Evolutionary conservation across 352 stramenopile genomes (phyloP).

Genomic region (Phytopythium boreale): DNA sequence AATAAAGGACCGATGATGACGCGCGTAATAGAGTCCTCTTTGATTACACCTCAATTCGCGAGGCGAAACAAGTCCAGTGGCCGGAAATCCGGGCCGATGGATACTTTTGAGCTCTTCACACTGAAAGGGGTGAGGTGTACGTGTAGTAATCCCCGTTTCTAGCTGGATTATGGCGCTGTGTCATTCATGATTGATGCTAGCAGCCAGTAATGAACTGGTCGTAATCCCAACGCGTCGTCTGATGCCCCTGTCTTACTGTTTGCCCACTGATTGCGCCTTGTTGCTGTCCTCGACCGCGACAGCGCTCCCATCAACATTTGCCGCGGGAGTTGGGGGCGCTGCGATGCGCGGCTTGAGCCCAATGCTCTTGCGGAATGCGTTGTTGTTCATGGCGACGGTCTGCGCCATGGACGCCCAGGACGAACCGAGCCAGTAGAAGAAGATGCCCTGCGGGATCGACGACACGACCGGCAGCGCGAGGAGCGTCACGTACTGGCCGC

Average conservation of each 20-base stretch:
- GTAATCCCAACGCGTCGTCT: neutral
- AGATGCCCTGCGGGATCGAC: slow-evolving; percentile 63
- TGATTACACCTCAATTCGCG: too few species aligned
- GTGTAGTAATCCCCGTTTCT: too few species aligned
- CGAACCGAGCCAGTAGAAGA: slow-evolving; percentile 79
- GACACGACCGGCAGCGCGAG: slow-evolving; percentile 49
- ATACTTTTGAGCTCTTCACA: slow-evolving; percentile 1
- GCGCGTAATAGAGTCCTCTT: too few species aligned
- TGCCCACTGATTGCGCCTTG: neutral
- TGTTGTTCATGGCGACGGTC: slow-evolving; percentile 60
- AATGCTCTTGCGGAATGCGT: slow-evolving; percentile 52
- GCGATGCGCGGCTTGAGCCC: slow-evolving; percentile 45
- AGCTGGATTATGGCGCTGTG: neutral
- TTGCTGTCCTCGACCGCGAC: neutral
- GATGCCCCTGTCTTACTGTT: neutral
- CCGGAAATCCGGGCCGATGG: slow-evolving; percentile 1
- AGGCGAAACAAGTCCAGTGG: neutral
- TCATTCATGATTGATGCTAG: neutral
- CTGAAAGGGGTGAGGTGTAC: neutral
- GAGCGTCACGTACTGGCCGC: slow-evolving; percentile 52
- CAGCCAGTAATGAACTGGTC: neutral
- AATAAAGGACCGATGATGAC: too few species aligned
- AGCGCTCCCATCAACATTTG: slow-evolving; percentile 8
- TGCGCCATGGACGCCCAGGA: slow-evolving; percentile 70
- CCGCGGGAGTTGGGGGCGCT: slow-evolving; percentile 15